phyloP scores from a whole-genome alignment of 345 rosid genomes.

The Populus pruinosa region DNA sequence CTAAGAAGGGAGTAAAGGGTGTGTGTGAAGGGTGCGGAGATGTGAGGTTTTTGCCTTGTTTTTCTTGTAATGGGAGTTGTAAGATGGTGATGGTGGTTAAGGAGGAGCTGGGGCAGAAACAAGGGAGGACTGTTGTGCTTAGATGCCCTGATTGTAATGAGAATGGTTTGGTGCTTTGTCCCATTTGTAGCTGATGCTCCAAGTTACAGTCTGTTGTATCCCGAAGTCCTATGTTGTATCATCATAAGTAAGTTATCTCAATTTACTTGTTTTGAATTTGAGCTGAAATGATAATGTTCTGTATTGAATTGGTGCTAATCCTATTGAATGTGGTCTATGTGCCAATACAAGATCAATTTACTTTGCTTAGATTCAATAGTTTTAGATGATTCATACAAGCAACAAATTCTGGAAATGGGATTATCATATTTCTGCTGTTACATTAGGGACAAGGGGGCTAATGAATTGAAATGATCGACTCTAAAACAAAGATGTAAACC shows the following conservation, averaged over 20 bases:
- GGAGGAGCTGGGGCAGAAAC: slow-evolving; percentile 7
- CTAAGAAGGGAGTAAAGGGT: slow-evolving; percentile 31
- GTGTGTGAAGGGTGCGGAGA: slow-evolving; percentile 73
- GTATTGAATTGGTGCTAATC: not conserved
- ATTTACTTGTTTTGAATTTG: slow-evolving; percentile 3
- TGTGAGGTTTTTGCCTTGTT: slow-evolving; percentile 70
- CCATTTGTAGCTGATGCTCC: slow-evolving; percentile 42
- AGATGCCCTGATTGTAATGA: slow-evolving; percentile 77
- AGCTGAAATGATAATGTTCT: not conserved
- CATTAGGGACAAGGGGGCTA: no score
- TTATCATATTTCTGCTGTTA: no score
- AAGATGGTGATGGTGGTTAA: slow-evolving; percentile 57
- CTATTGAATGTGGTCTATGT: not conserved
- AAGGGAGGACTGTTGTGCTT: slow-evolving; percentile 37
- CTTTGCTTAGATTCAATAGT: not conserved
- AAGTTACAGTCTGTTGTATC: not conserved
- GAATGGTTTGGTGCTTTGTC: slow-evolving; percentile 80
- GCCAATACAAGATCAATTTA: not conserved
- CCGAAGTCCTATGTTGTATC: not conserved
- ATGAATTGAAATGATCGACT: no score
- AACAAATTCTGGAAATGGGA: not conserved
- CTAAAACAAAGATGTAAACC: no score
- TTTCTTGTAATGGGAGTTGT: slow-evolving; percentile 67
- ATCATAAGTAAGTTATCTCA: slow-evolving; percentile 12
- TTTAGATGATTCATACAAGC: not conserved